Evolutionary conservation across 345 rosid genomes (phyloP).

Genomic region (Gossypium turneri): DNA sequence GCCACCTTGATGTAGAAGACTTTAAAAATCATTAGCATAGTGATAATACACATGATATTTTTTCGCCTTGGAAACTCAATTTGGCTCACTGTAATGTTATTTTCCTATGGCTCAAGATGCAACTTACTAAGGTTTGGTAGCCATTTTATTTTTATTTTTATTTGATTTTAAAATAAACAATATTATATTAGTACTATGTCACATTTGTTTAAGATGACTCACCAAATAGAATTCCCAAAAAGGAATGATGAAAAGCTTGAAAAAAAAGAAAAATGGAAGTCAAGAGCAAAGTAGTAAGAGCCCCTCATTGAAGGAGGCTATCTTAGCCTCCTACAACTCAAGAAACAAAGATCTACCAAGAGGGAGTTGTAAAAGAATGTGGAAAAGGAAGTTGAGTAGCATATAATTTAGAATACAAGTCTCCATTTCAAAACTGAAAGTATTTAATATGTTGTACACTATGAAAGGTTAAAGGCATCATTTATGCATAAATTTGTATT

Average conservation of each 20-base stretch:
- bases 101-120: constrained; percentile 43
- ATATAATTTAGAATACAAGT: constrained; percentile 16
- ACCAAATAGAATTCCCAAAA: constrained; percentile 37
- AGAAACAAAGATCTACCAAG: constrained; percentile 30
- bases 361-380: constrained; percentile 37
- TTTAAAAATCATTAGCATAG: constrained; percentile 24
- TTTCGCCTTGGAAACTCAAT: constrained; percentile 30
- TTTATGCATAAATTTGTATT: too few relatives aligned
- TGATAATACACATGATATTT: constrained; percentile 15
- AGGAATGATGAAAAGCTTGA: constrained; percentile 35
- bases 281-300: constrained; percentile 39
- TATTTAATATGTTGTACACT: too few relatives aligned
- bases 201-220: constrained; percentile 14
- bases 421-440: not conserved
- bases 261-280: constrained; percentile 17
- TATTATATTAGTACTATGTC: not conserved
- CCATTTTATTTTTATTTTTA: not conserved
- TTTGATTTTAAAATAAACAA: not conserved
- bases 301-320: constrained; percentile 20
- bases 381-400: constrained; percentile 22
- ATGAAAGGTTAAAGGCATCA: too few relatives aligned
- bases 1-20: constrained; percentile 33
- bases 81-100: constrained; percentile 40
- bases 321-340: constrained; percentile 27
- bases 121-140: constrained; percentile 32